These are phyloP conservation scores for Mucor indicus DNA, from an alignment of 371 early-diverging fungal species.

Conservation along the genomic window DNA sequence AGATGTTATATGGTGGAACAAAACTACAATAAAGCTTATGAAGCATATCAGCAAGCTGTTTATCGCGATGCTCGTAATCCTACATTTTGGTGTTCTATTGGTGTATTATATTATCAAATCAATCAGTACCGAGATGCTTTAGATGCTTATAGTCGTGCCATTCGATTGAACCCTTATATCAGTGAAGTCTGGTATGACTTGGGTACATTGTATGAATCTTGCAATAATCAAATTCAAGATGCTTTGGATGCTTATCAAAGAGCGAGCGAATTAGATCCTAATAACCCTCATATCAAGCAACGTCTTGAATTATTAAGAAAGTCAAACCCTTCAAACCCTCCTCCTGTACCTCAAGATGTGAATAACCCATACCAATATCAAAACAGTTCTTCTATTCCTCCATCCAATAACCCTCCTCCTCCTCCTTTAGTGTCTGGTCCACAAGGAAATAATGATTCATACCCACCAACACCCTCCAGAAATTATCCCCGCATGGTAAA, in stretches of 20 bases:
- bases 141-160: slow-evolving; percentile 96
- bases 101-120: slow-evolving; percentile 96
- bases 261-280: slow-evolving; percentile 89
- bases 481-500: no score
- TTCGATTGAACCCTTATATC: slow-evolving; percentile 90
- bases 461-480: slow-evolving; percentile 1
- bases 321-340: slow-evolving; percentile 14
- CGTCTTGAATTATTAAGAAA: slow-evolving; percentile 49
- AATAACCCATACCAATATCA: slow-evolving; percentile 49
- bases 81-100: slow-evolving; percentile 98
- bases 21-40: slow-evolving; percentile 94
- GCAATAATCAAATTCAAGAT: slow-evolving; percentile 96
- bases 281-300: slow-evolving; percentile 73
- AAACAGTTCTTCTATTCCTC: slow-evolving; percentile 8
- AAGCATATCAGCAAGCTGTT: slow-evolving; percentile 97
- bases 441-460: slow-evolving; percentile 4
- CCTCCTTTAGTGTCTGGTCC: slow-evolving; percentile 13
- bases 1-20: slow-evolving; percentile 96
- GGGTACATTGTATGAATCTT: slow-evolving; percentile 95
- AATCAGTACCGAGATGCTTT: slow-evolving; percentile 95
- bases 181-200: slow-evolving; percentile 97
- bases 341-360: slow-evolving; percentile 61
- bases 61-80: slow-evolving; percentile 93
- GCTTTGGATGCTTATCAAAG: slow-evolving; percentile 96
- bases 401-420: slow-evolving; percentile 8